phyloP scores from a whole-genome alignment of 2,329 filamentous ascomycete species.

The Curvularia hawaiiensis region DNA sequence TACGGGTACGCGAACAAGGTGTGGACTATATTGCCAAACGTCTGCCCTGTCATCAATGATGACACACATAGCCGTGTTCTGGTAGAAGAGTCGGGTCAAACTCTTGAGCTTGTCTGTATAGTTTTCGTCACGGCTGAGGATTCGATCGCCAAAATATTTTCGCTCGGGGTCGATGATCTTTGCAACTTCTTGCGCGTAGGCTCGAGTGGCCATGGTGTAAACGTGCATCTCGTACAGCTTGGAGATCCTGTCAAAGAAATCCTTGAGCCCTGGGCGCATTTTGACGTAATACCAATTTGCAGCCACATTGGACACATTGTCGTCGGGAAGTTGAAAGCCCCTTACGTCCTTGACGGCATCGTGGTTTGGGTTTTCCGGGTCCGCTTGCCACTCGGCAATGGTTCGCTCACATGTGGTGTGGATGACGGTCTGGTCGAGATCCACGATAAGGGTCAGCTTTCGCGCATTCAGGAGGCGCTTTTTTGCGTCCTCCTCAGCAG shows the following conservation, averaged over 20 bases:
- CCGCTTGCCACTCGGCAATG: conserved; percentile 91
- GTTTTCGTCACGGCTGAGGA: conserved; percentile 96
- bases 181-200: conserved; percentile 92
- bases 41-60: conserved; percentile 98
- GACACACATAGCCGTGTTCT: conserved; percentile 98
- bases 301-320: conserved; percentile 52
- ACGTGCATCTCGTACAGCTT: conserved; percentile 93
- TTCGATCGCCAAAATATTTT: conserved; percentile 89
- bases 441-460: conserved; percentile 92
- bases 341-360: conserved; percentile 86
- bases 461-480: conserved; percentile 76
- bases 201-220: conserved; percentile 97
- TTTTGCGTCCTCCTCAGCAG: conserved; percentile 85
- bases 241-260: conserved; percentile 79
- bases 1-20: conserved; percentile 91
- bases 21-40: conserved; percentile 92
- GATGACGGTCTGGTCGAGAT: conserved; percentile 97
- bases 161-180: conserved; percentile 90
- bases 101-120: conserved; percentile 91
- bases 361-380: conserved; percentile 88
- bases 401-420: conserved; percentile 97
- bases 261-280: conserved; percentile 81
- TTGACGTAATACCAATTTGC: conserved; percentile 92
- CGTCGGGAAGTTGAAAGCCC: conserved; percentile 87
- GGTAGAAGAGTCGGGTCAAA: conserved; percentile 87